A percentile compares a stretch with the other conserved stretches of the same genome.
Conservation (phyloP, 75 land plant species). For the Picea sitchensis region DNA sequence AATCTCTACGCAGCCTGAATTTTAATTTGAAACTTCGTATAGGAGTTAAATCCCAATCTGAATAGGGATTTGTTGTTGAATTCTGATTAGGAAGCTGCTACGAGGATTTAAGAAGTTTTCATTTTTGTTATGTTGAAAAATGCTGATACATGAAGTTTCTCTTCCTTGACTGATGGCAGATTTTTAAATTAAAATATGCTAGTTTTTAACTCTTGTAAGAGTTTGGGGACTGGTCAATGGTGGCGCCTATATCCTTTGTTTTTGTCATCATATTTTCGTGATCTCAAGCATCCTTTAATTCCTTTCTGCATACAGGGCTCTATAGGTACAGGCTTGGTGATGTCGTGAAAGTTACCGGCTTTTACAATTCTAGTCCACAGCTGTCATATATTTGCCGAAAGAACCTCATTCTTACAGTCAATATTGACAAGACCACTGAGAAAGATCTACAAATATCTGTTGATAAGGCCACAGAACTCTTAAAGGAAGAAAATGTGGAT, state of each 20-base stretch:
- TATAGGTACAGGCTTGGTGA: constrained; percentile 74
- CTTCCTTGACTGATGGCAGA: background rate
- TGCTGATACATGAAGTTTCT: background rate
- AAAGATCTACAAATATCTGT: constrained; percentile 71
- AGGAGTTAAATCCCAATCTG: background rate
- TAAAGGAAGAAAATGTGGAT: constrained; percentile 45
- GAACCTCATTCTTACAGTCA: constrained; percentile 54
- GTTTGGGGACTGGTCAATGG: too few species aligned
- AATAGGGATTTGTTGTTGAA: background rate
- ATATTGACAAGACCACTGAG: constrained; percentile 87
- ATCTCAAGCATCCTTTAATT: background rate
- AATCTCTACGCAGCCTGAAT: background rate
- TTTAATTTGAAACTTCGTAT: background rate
- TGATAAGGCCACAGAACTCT: constrained; percentile 32
- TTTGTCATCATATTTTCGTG: background rate
- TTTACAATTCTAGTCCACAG: constrained; percentile 71
- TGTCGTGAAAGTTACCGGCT: constrained; percentile 64
- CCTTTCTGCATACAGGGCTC: constrained; percentile 22
- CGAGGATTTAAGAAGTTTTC: background rate
- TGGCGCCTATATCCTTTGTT: too few species aligned
- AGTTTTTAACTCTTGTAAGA: too few species aligned
- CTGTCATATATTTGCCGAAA: constrained; percentile 55
- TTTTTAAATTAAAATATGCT: background rate
- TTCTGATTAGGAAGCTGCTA: background rate
- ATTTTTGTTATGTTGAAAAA: background rate